A percentile compares a stretch with the other conserved stretches of the same genome.
These are phyloP conservation scores for Phaffia tasmanica DNA, from an alignment of 768 basidiomycete species.

Conservation along the genomic window DNA sequence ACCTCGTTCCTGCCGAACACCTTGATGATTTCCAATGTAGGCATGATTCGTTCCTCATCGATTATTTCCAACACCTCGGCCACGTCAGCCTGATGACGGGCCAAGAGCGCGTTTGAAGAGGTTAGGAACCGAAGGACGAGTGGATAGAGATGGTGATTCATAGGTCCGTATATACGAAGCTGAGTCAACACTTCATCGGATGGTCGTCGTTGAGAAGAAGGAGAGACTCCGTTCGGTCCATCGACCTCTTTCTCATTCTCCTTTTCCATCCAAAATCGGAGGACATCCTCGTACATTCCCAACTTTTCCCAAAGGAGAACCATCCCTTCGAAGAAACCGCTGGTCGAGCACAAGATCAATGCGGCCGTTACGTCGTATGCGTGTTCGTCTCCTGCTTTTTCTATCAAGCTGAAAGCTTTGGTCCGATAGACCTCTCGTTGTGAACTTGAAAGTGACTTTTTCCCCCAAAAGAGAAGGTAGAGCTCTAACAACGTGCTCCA, in stretches of 20 bases:
- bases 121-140: constrained; percentile 84
- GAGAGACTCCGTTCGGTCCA: constrained; percentile 38
- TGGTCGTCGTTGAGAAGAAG: constrained; percentile 29
- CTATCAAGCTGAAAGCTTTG: constrained; percentile 65
- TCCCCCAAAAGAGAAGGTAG: constrained; percentile 47
- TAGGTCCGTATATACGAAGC: constrained; percentile 61
- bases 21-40: constrained; percentile 80
- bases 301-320: constrained; percentile 84
- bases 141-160: constrained; percentile 66
- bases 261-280: constrained; percentile 84
- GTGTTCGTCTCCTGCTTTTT: constrained; percentile 39
- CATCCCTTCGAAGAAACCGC: constrained; percentile 67
- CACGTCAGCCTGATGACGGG: constrained; percentile 60
- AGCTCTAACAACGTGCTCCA: constrained; percentile 96
- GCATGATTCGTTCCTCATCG: constrained; percentile 69
- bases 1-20: constrained; percentile 77
- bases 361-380: constrained; percentile 87
- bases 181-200: constrained; percentile 57
- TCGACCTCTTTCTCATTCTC: constrained; percentile 33
- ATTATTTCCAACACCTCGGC: constrained; percentile 61
- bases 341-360: constrained; percentile 82
- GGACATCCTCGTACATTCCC: constrained; percentile 91
- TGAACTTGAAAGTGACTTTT: constrained; percentile 33
- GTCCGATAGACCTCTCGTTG: constrained; percentile 38
- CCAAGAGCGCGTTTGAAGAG: constrained; percentile 60